Evolutionary conservation across 225 moss, liverwort and hornwort species (phyloP).

Genomic region (Pseudoscleropodium purum): DNA sequence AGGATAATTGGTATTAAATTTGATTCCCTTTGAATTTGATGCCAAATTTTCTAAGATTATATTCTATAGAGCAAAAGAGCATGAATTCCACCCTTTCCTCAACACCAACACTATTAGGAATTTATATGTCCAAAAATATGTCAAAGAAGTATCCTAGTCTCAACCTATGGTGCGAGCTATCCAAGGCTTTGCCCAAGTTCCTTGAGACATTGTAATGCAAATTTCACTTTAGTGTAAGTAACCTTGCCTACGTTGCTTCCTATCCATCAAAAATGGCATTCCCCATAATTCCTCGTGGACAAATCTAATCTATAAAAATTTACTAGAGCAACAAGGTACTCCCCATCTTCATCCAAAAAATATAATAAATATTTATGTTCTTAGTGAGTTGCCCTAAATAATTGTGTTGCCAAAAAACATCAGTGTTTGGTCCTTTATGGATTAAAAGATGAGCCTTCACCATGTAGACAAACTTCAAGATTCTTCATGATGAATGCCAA

Average conservation of each 20-base stretch:
- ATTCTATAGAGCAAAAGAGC: fast-evolving
- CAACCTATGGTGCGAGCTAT: fast-evolving
- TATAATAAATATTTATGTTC: background rate
- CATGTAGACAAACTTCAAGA: background rate
- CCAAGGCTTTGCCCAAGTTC: background rate
- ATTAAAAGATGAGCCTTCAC: background rate
- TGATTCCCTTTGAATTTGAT: background rate
- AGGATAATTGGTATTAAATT: too few relatives aligned
- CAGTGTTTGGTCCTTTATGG: too few relatives aligned
- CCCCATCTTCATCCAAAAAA: background rate
- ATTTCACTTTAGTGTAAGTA: background rate
- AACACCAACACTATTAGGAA: fast-evolving
- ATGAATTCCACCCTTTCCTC: background rate
- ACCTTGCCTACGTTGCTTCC: fast-evolving
- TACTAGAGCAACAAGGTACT: fast-evolving
- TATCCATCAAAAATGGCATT: background rate
- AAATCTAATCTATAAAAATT: background rate
- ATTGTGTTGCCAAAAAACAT: background rate
- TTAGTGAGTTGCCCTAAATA: background rate
- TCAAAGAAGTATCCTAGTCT: too few relatives aligned
- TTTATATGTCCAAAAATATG: background rate
- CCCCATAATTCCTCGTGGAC: background rate
- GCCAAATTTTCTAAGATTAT: background rate
- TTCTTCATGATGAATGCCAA: background rate
- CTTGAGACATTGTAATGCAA: fast-evolving